Conservation (phyloP, 108 stramenopile genomes). For the Nannochloropsis granulata region DNA sequence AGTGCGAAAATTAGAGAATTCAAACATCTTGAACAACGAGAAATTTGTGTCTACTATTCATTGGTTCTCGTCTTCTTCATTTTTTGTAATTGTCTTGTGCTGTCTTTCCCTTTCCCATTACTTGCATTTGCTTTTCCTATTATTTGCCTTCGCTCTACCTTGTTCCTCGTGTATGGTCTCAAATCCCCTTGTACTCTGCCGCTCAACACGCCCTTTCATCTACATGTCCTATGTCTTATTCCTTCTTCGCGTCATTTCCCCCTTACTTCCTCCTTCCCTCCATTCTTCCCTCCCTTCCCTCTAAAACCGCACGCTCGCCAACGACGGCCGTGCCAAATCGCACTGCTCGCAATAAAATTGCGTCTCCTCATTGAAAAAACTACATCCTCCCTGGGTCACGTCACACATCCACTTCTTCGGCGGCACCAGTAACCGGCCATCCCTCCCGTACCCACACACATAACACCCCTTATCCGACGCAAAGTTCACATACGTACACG, state of each 20-base stretch:
- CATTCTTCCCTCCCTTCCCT: neutral
- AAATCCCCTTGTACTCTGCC: too few relatives aligned
- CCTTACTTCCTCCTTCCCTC: neutral
- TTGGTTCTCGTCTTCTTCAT: too few relatives aligned
- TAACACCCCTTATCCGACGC: neutral
- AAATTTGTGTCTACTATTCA: too few relatives aligned
- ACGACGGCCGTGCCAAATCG: neutral
- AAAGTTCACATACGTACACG: neutral
- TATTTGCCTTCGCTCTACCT: neutral
- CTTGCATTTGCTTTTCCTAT: neutral
- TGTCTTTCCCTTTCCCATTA: neutral
- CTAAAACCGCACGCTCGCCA: neutral
- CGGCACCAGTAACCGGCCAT: neutral
- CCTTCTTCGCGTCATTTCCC: neutral
- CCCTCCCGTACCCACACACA: neutral
- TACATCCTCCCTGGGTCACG: neutral
- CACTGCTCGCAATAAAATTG: neutral
- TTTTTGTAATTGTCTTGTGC: too few relatives aligned
- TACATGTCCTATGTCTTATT: too few relatives aligned
- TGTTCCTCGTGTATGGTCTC: neutral
- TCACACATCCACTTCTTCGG: neutral
- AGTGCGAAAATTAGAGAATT: too few relatives aligned
- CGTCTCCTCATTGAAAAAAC: neutral
- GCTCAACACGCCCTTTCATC: too few relatives aligned
- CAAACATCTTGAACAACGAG: too few relatives aligned